Evolutionary conservation across 2,329 filamentous ascomycete species (phyloP), one percentile per base, ranked within the genome.

Genomic region (Colletotrichum noveboracense): DNA sequence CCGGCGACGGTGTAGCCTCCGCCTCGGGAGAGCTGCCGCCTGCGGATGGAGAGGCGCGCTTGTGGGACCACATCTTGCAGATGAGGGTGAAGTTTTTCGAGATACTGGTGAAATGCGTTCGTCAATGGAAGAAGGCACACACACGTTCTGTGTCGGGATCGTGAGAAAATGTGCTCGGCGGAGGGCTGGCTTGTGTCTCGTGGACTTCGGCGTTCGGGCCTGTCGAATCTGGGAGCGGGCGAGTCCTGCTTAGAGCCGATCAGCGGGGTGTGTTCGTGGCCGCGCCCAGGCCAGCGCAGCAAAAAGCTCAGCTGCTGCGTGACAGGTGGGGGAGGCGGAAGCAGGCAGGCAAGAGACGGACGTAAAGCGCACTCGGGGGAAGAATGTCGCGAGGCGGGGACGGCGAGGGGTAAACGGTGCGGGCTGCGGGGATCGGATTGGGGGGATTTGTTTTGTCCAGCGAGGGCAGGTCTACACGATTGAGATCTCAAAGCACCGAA

Each of bases 311-410:
- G 32, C 6, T 8, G 58, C 28, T n/a, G 36, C 36, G 38, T 14
- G 67, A 26, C 60, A 30, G 48, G 36, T 60, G 32, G 48, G 24
- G 43, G 43, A 48, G 43, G 38, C 18, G 38, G 18, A 48, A n/a
- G 38, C 38, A n/a, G 38, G 43, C 43, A 48, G 18, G 43, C 43
- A 21, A 48, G 64, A 68, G 56, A 72, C n/a, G 28, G 30, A 48
- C 38, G 38, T 55, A 28, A 67, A 55, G 56, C 30, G 56, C 61
- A 18, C 62, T 75, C 73, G 74, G 74, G 74, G 34, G 56, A 76
- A 76, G 74, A 74, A 65, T 73, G 64, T 69, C 74, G 70, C 74
- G 74, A 76, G 74, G 74, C 56, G 70, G 74, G 70, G 74, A 48
- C 64, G 70, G 48, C 70, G 73, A 73, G 70, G 70, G 69, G 69